These are phyloP conservation scores for Phytopythium helicoides DNA, from an alignment of 352 stramenopile species.

Conservation along the genomic window DNA sequence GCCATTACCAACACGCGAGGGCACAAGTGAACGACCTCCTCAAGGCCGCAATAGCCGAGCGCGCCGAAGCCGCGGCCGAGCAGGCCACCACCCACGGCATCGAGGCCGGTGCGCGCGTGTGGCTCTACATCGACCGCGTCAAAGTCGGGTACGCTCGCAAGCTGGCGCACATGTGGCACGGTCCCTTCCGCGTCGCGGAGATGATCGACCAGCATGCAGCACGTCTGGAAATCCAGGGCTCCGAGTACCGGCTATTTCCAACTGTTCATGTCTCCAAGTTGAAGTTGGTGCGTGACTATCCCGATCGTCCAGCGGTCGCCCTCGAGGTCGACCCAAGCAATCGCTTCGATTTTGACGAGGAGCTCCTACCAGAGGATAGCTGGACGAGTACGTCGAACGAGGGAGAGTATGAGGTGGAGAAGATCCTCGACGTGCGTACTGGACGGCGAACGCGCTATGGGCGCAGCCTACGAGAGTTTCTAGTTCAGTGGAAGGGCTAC, in stretches of 20 bases:
- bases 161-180: too few relatives aligned
- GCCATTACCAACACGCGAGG: constrained; percentile 8
- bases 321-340: not conserved
- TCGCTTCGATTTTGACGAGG: constrained; percentile 21
- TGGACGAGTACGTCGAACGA: not conserved
- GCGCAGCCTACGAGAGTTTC: not conserved
- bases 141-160: too few relatives aligned
- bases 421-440: not conserved
- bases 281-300: too few relatives aligned
- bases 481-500: constrained; percentile 3
- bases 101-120: too few relatives aligned
- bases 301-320: not conserved
- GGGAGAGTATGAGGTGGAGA: constrained; percentile 7
- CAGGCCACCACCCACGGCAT: too few relatives aligned
- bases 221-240: constrained; percentile 4
- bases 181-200: too few relatives aligned
- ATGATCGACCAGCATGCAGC: constrained; percentile 8
- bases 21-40: too few relatives aligned
- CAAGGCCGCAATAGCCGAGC: too few relatives aligned
- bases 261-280: constrained; percentile 22
- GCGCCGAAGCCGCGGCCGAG: too few relatives aligned
- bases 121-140: too few relatives aligned
- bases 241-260: constrained; percentile 14
- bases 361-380: constrained; percentile 15
- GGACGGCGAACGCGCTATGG: too few relatives aligned